Evolutionary conservation across 2,329 filamentous ascomycete species (phyloP).

Genomic region (Epichloe typhina): DNA sequence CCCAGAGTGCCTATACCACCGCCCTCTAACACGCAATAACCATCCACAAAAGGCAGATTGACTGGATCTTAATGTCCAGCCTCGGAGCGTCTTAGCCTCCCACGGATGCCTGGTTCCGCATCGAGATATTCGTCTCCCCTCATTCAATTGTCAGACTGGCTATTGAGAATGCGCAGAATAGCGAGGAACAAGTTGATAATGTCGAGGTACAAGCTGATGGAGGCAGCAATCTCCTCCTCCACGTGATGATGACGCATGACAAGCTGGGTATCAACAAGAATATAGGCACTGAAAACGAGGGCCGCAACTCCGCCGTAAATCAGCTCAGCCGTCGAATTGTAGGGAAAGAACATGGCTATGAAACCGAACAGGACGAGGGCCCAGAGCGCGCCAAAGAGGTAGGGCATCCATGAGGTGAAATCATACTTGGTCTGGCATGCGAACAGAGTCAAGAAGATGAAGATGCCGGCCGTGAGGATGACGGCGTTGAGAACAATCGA

Average conservation of each 20-base stretch:
- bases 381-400: slow-evolving; percentile 85
- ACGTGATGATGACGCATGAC: slow-evolving; percentile 93
- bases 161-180: slow-evolving; percentile 92
- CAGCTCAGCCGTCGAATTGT: slow-evolving; percentile 69
- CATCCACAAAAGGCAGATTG: neutral
- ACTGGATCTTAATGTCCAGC: neutral
- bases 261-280: slow-evolving; percentile 91
- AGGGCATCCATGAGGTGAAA: slow-evolving; percentile 95
- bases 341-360: slow-evolving; percentile 80
- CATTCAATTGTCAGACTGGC: slow-evolving; percentile 76
- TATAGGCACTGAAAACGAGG: slow-evolving; percentile 86
- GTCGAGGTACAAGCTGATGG: slow-evolving; percentile 90
- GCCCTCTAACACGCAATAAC: too few species aligned
- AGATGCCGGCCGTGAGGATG: slow-evolving; percentile 73
- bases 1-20: too few species aligned
- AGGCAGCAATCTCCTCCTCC: slow-evolving; percentile 92
- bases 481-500: slow-evolving; percentile 81
- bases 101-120: neutral
- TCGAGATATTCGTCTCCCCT: neutral
- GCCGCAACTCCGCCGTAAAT: slow-evolving; percentile 72
- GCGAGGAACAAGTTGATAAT: slow-evolving; percentile 95
- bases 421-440: slow-evolving; percentile 97
- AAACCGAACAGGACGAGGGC: slow-evolving; percentile 84
- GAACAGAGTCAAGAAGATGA: slow-evolving; percentile 69
- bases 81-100: neutral